Evolutionary conservation across 2,329 filamentous ascomycete genomes (phyloP).

Genomic region (Aspergillus vadensis): DNA sequence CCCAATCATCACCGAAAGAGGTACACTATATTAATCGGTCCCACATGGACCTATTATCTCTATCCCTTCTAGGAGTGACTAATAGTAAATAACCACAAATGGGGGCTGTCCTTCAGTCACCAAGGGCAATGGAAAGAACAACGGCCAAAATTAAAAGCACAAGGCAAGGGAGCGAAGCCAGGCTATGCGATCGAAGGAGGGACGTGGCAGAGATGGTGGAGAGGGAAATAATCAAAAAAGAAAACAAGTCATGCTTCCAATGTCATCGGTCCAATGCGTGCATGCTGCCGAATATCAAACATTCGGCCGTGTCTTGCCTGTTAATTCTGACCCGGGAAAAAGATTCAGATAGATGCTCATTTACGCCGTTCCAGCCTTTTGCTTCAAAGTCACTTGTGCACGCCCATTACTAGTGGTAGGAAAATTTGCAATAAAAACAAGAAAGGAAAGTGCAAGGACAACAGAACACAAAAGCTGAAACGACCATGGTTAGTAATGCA

Average conservation of each 20-base stretch:
- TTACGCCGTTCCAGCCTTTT: conserved; percentile 23
- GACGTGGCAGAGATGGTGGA: neutral
- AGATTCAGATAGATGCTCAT: conserved; percentile 15
- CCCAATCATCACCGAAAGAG: neutral
- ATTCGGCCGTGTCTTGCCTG: conserved; percentile 12
- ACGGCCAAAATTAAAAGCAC: neutral
- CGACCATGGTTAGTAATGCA: conserved; percentile 11
- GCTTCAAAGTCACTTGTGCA: conserved; percentile 16
- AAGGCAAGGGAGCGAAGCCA: conserved; percentile 4
- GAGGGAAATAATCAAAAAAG: conserved; percentile 3
- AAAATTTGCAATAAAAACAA: conserved; percentile 16
- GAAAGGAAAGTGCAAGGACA: conserved; percentile 2
- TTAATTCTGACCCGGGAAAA: conserved; percentile 8
- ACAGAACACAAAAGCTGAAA: conserved; percentile 14
- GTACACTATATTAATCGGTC: conserved; percentile 1
- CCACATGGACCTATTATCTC: conserved; percentile 21
- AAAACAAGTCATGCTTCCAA: conserved; percentile 7
- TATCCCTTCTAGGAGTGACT: conserved; percentile 21
- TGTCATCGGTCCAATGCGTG: conserved; percentile 4
- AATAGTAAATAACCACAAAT: conserved; percentile 21
- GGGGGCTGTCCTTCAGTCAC: conserved; percentile 9
- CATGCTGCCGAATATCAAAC: conserved; percentile 9
- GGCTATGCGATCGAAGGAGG: neutral
- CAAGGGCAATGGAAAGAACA: neutral
- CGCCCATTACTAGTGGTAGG: conserved; percentile 17